Base-by-base conservation (phyloP, 257 asterid genomes). In the Petunia secreta region DNA sequence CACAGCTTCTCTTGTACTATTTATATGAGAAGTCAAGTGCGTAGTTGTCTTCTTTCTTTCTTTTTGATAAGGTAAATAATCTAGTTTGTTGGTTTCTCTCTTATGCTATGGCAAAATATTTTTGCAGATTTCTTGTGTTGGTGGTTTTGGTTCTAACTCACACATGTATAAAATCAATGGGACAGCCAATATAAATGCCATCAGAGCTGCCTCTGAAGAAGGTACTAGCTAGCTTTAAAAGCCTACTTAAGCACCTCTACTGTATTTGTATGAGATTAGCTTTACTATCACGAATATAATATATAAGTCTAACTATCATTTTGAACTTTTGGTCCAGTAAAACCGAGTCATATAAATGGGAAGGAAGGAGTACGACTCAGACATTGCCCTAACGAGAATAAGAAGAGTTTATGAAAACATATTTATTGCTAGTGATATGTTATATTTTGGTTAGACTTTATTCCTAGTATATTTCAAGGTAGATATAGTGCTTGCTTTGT, bases 151-250 rank as follows among this genome's bases (percentile, higher is more conserved):
- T 84, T 93, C 98, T 76, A 96, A 91, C 85, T 75, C 97, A 6
- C 78, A 90, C 77, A 96, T 96, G 99, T 96, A 96, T 87, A 96
- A 92, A 87, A 87, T 90, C 87, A 96, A 96, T 74, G 99, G 99
- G 81, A 94, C 97, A 79, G 98, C 98, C 64, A 96, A 96, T 86
- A 90, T 96, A n/a, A 91, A 94, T 86, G 99, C 98, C 73, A 90
- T 96, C 79, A 92, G 96, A 91, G 97, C 94, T 85, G 98, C 99
- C 82, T 86, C 97, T 44, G 98, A 91, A 84, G 94, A 89, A 90
- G 99, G 99, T 96, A 87, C 65, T 81, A 40, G 62, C 36, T 34
- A 50, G 60, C 62, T 73, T 10, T 71, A 71, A 9, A 25, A 25
- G 77, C 11, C 6, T 71, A 71, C 77, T 68, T 50, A 71, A 71